Base-by-base conservation (phyloP, 805 yeast genomes). In the Ogataea glucozyma region DNA sequence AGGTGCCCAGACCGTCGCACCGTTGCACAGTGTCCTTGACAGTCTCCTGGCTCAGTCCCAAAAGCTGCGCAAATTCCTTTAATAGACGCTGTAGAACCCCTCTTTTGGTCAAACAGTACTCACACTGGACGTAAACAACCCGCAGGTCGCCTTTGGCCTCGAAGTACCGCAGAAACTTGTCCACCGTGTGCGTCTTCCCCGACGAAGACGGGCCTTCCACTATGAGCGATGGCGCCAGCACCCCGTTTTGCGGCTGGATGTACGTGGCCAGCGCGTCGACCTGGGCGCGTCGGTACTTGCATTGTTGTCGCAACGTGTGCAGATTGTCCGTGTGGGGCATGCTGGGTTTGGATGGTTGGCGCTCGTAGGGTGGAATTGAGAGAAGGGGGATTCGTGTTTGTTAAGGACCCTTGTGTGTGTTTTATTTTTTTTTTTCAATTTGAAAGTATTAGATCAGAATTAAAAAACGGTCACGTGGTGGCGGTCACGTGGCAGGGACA, bases 121-220 rank as follows among this genome's bases (percentile, higher is more conserved):
- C 78, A 52, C 81, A 75, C 10, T 66, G 59, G 11, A 77, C 52
- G 6, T 64, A 47, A 2, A 71, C 56, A 16, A 55, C 52, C 4
- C 55, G 53, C 4, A 69, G 53, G 2, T 53, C 54, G 12, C 40
- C 36, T 4, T 20, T 26, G 2, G 24, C 12, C 8, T 41, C 26
- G 11, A 69, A 38, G 7, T 50, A 43, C 6, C 61, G 37, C 12
- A 75, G 53, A 44, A 62, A 72, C 13, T 52, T 43, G 1, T 45
- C 48, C 4, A 76, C 58, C 1, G 70, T 64, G 41, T 58, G 61
- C 2, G 79, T 60, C 50, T 77, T 77, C 0, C 83, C 83, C 13
- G 73, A 61, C 1, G 79, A 67, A 40, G 68, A 62, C 43, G 70
- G 67, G 0, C 83, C 82, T 51, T 75, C 78, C 3, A 76, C 64